These are phyloP conservation scores for Wickerhamomyces chaumierensis DNA, from an alignment of 805 yeast species.

Conservation along the genomic window DNA sequence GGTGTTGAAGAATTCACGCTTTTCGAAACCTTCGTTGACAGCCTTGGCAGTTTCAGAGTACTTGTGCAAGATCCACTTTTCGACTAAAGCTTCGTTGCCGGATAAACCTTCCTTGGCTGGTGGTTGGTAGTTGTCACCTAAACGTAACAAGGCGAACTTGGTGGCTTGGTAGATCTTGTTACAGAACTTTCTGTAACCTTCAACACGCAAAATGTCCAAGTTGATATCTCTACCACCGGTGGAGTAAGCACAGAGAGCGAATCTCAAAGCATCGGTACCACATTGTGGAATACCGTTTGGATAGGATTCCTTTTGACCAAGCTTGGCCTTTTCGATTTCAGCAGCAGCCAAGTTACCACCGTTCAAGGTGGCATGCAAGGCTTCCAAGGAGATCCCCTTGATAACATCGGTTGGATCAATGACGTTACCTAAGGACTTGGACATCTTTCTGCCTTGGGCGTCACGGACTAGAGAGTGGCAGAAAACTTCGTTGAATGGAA, in stretches of 20 bases:
- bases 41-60: constrained; percentile 57
- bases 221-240: constrained; percentile 99
- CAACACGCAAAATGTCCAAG: constrained; percentile 90
- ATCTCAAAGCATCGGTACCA: constrained; percentile 98
- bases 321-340: constrained; percentile 78
- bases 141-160: constrained; percentile 86
- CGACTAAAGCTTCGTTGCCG: constrained; percentile 84
- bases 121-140: constrained; percentile 83
- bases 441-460: constrained; percentile 99
- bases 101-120: constrained; percentile 51
- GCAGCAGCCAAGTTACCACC: constrained; percentile 82
- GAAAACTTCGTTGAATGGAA: constrained; percentile 94
- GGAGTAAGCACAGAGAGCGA: constrained; percentile 95
- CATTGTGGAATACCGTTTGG: constrained; percentile 98
- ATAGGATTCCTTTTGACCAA: constrained; percentile 81
- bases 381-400: constrained; percentile 70
- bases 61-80: constrained; percentile 92
- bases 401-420: constrained; percentile 94
- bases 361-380: constrained; percentile 64
- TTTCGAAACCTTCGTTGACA: constrained; percentile 58
- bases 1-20: constrained; percentile 80
- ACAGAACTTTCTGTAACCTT: constrained; percentile 98
- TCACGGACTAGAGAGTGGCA: constrained; percentile 98
- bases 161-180: constrained; percentile 99
- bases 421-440: constrained; percentile 94